Base-by-base conservation (phyloP, 495 filamentous ascomycete species). In the Aspergillus wentii region DNA sequence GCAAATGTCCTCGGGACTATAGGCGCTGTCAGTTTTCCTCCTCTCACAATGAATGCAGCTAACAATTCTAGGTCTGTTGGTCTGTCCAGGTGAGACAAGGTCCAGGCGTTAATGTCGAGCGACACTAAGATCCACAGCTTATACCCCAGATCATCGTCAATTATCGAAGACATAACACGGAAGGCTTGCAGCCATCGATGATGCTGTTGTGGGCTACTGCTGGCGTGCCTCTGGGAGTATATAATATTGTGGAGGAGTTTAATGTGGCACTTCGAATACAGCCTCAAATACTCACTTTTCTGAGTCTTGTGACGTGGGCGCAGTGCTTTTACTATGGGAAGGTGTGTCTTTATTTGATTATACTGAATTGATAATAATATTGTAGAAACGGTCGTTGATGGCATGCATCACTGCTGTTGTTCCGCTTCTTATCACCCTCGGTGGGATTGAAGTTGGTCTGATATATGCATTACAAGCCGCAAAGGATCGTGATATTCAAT, bases 191-290 rank as follows among this genome's bases (percentile, higher is more conserved):
- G 35, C 63, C 67, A 0, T 72, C 76, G 4, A 82, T 84, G 78
- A 82, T 83, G 78, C 61, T 82, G 13, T 58, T 80, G 13, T 84
- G 79, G 80, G 80, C 80, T 4, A 68, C 59, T 25, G 78, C 79
- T 1, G 78, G 79, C 0, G 71, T 82, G 5, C 76, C 80, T 7
- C 69, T 84, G 0, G 80, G 80, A 2, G 76, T 80, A 4, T 83
- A 81, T 51, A 83, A 82, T 44, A 78, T 83, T 30, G 69, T 78
- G 3, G 55, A 69, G 38, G 53, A 75, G 9, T 79, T 80, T 59
- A 82, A 82, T 47, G 49, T 81, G 1, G 77, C 79, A 3, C 55
- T 83, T 0, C 52, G 63, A 35, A 61, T 82, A 10, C 78, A 84
- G 59, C 74, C 80, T 11, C 78, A 82, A 49, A 72, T 82, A 10